These are phyloP conservation scores for Fusarium humuli DNA, from an alignment of 2,329 filamentous ascomycete genomes.

Conservation along the genomic window DNA sequence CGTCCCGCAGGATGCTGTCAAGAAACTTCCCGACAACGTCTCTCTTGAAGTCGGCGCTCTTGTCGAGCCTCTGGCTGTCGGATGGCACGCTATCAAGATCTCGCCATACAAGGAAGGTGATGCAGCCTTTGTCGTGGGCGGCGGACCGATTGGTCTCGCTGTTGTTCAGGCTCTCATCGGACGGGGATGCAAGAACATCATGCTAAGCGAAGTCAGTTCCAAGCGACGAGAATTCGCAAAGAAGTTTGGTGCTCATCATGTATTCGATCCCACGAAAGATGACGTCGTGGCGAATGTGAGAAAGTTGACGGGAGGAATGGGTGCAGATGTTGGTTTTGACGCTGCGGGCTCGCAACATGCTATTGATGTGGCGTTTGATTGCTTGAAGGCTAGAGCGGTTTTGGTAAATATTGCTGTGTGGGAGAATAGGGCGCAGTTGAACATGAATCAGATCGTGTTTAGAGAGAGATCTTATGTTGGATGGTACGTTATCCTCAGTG, in stretches of 20 bases:
- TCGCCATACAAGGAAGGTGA: conserved; percentile 14
- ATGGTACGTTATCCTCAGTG: neutral
- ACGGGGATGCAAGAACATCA: conserved; percentile 24
- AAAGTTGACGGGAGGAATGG: neutral
- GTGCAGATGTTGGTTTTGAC: conserved; percentile 20
- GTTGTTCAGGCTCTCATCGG: conserved; percentile 9
- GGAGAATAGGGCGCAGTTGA: conserved; percentile 22
- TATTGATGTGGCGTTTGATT: conserved; percentile 13
- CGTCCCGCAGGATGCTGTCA: conserved; percentile 12
- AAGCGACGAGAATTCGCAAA: conserved; percentile 21
- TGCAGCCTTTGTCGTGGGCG: conserved; percentile 11
- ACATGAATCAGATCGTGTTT: conserved; percentile 30
- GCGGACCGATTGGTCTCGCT: conserved; percentile 16
- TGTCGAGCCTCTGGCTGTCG: conserved; percentile 11
- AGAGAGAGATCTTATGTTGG: conserved; percentile 21
- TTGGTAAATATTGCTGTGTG: conserved; percentile 23
- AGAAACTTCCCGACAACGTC: conserved; percentile 20
- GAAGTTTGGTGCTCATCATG: conserved; percentile 23
- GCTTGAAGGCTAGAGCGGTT: conserved; percentile 8
- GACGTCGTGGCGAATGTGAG: conserved; percentile 23
- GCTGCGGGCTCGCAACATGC: conserved; percentile 19
- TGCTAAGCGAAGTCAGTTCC: conserved; percentile 15
- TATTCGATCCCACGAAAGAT: conserved; percentile 18
- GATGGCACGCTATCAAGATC: conserved; percentile 23
- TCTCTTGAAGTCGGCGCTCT: conserved; percentile 10